Evolutionary conservation across 2,329 filamentous ascomycete genomes (phyloP).

Genomic region (Sphaerulina populicola): DNA sequence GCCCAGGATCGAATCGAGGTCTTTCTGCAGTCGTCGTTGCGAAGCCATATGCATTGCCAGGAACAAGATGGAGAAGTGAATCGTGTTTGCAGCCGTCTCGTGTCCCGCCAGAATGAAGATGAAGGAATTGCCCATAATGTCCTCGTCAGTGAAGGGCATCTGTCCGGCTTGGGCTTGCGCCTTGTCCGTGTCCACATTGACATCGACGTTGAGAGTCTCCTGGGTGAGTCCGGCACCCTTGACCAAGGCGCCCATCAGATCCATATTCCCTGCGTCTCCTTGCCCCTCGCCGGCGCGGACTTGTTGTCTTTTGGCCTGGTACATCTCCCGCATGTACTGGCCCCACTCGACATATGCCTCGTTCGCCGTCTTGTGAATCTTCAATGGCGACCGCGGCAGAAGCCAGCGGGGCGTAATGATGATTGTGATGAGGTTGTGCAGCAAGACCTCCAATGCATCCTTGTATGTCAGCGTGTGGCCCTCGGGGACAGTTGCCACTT

Average conservation of each 20-base stretch:
- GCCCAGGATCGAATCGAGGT: slow-evolving; percentile 59
- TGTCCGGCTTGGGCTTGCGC: slow-evolving; percentile 37
- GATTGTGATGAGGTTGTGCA: slow-evolving; percentile 57
- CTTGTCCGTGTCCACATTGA: slow-evolving; percentile 37
- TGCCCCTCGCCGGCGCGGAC: slow-evolving; percentile 33
- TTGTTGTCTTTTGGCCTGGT: slow-evolving; percentile 52
- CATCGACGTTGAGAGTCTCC: slow-evolving; percentile 36
- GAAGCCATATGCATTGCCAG: slow-evolving; percentile 57
- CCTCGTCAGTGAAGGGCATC: slow-evolving; percentile 47
- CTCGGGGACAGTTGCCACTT: slow-evolving; percentile 29
- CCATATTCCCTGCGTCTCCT: slow-evolving; percentile 37
- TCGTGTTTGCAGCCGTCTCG: slow-evolving; percentile 67
- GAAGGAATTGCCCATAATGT: slow-evolving; percentile 64
- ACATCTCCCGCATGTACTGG: slow-evolving; percentile 61
- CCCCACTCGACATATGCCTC: slow-evolving; percentile 55
- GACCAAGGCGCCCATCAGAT: slow-evolving; percentile 50
- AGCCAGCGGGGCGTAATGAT: slow-evolving; percentile 53
- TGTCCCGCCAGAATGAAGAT: slow-evolving; percentile 62
- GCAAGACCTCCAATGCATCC: slow-evolving; percentile 51
- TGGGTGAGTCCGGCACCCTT: slow-evolving; percentile 37
- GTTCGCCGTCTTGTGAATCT: slow-evolving; percentile 45
- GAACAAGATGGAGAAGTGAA: slow-evolving; percentile 62
- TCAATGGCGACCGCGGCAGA: slow-evolving; percentile 46
- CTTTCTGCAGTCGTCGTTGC: slow-evolving; percentile 59
- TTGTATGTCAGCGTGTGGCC: slow-evolving; percentile 60